Conservation (phyloP, 352 stramenopile species). For the Phytophthora uliginosa region DNA sequence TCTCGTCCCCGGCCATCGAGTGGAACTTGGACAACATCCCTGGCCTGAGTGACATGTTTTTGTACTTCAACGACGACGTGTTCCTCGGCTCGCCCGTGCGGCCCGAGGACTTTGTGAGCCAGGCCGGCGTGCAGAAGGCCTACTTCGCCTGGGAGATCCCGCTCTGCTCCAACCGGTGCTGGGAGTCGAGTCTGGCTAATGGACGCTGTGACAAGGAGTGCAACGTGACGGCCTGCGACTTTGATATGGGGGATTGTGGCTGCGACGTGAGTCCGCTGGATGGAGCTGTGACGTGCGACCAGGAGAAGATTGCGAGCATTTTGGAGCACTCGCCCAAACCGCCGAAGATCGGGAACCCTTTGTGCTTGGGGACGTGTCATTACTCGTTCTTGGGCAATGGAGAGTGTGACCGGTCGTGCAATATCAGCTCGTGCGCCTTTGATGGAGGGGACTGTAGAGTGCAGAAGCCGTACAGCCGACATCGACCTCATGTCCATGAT, state of each 20-base stretch:
- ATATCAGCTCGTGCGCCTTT: conserved; percentile 86
- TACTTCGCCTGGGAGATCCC: conserved; percentile 96
- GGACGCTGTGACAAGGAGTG: conserved; percentile 91
- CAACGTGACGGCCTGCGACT: conserved; percentile 92
- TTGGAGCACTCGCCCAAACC: conserved; percentile 60
- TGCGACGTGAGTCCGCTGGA: conserved; percentile 67
- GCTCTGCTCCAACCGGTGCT: conserved; percentile 87
- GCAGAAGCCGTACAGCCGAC: conserved; percentile 24
- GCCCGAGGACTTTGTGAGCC: conserved; percentile 94
- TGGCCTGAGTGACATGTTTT: conserved; percentile 92
- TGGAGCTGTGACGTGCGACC: conserved; percentile 62
- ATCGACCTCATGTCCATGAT: conserved; percentile 18
- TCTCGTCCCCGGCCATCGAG: conserved; percentile 96
- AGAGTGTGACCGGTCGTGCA: conserved; percentile 80
- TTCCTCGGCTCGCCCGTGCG: conserved; percentile 91
- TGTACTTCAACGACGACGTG: conserved; percentile 99
- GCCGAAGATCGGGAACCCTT: conserved; percentile 57
- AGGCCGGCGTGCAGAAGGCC: conserved; percentile 89
- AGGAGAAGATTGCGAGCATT: conserved; percentile 69
- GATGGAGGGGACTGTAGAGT: conserved; percentile 85
- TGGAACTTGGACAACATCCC: conserved; percentile 95
- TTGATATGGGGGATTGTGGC: conserved; percentile 95
- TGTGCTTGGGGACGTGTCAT: conserved; percentile 80
- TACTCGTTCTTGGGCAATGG: conserved; percentile 89
- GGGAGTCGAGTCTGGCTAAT: conserved; percentile 81